phyloP scores from a whole-genome alignment of 768 basidiomycete genomes.

The Termitomyces bulborhizus region DNA sequence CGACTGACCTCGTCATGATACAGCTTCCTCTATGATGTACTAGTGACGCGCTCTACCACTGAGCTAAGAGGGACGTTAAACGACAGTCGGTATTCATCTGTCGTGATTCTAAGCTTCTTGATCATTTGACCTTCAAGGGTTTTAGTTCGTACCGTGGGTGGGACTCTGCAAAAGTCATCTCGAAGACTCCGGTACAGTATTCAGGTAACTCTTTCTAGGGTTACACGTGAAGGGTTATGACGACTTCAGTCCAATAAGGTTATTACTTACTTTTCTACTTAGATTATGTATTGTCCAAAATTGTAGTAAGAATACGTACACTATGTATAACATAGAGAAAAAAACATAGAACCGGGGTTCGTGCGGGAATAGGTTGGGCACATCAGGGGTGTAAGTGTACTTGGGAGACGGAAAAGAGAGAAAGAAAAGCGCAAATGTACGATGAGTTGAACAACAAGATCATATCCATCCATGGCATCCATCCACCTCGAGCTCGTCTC shows the following conservation, averaged over 20 bases:
- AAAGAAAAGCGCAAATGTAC: not conserved
- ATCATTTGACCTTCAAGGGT: no score
- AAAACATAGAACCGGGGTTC: not conserved
- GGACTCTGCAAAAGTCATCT: no score
- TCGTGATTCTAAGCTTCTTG: no score
- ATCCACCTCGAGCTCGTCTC: not conserved
- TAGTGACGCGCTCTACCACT: constrained; percentile 34
- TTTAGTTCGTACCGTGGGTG: no score
- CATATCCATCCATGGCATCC: not conserved
- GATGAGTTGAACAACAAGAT: not conserved
- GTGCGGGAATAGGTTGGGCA: not conserved
- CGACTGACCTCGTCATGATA: not conserved
- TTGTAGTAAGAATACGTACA: not conserved
- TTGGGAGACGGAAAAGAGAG: no score
- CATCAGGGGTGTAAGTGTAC: not conserved
- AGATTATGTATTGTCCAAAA: not conserved
- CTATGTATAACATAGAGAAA: not conserved
- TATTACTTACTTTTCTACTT: no score
- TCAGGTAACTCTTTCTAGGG: no score
- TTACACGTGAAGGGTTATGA: no score
- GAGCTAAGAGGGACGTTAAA: constrained; percentile 31
- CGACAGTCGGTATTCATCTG: no score
- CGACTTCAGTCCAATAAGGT: no score
- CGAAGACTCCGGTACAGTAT: no score
- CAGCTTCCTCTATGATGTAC: constrained; percentile 6